Conservation (phyloP, 306 rosid species). For the Prunus persica region Prunus_persica_NCBIv2 NC_034009.1:30229501-30230000, state of each 20-base stretch:
- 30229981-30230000: no score
- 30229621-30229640: no score
- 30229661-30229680: background rate
- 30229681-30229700: background rate
- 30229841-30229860: background rate
- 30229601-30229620: no score
- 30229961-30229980: no score
- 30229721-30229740: no score
- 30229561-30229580: background rate
- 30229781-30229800: background rate
- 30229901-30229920: background rate
- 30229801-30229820: background rate
- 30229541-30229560: background rate
- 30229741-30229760: background rate
- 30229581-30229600: background rate
- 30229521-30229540: background rate
- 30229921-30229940: background rate
- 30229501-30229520: background rate
- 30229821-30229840: background rate
- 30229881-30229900: constrained; percentile 1
- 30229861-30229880: background rate
- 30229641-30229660: background rate
- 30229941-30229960: background rate
- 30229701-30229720: background rate
- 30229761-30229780: constrained; percentile 10